phyloP scores from a whole-genome alignment of 2,329 filamentous ascomycete species.

The Rutstroemia sp. region DNA sequence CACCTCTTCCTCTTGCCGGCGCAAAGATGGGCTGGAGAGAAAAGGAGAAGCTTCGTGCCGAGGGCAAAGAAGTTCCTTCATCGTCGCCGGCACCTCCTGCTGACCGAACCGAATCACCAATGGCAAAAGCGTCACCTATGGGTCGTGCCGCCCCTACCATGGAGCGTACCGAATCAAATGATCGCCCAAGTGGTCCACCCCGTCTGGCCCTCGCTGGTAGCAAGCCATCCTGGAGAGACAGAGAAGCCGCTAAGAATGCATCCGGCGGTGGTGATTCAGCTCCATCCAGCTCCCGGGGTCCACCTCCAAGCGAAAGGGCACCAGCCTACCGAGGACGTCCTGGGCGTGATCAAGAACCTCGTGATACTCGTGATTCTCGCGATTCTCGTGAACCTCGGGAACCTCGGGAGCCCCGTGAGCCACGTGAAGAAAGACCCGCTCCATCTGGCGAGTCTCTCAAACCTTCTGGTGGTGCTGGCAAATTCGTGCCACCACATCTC shows the following conservation, averaged over 20 bases:
- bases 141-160: background rate
- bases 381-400: conserved; percentile 13
- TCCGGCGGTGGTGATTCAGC: conserved; percentile 21
- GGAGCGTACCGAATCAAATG: conserved; percentile 36
- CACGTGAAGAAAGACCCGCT: conserved; percentile 30
- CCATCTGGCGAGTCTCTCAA: conserved; percentile 40
- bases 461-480: conserved; percentile 46
- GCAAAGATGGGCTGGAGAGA: conserved; percentile 60
- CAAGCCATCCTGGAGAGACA: conserved; percentile 51
- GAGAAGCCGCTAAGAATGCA: conserved; percentile 42
- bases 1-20: conserved; percentile 49
- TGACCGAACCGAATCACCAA: conserved; percentile 7
- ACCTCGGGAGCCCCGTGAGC: conserved; percentile 35
- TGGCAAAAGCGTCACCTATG: conserved; percentile 9
- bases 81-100: background rate
- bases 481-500: conserved; percentile 48
- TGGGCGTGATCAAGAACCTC: background rate
- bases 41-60: conserved; percentile 47
- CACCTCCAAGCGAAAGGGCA: conserved; percentile 14
- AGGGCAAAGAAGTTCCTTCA: conserved; percentile 20
- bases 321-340: background rate
- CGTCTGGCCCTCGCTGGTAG: conserved; percentile 46
- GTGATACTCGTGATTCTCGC: background rate
- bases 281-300: conserved; percentile 6
- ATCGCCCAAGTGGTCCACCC: conserved; percentile 42